Conservation (phyloP, 2,329 filamentous ascomycete genomes). For the Xylaria sp. region DNA sequence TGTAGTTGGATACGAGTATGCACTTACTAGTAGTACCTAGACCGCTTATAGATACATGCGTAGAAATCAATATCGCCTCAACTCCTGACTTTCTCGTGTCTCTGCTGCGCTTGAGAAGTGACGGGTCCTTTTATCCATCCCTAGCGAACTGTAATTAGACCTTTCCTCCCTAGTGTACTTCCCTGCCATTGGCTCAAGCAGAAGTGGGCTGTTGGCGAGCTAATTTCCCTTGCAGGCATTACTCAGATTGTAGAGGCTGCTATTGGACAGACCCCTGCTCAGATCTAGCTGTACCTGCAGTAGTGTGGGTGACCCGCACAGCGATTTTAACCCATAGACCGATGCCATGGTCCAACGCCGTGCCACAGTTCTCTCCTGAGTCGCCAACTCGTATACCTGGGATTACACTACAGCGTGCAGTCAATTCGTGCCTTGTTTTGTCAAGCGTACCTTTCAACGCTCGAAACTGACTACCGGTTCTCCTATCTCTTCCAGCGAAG, state of each 20-base stretch:
- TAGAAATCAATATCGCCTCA: conserved; percentile 1
- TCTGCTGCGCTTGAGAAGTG: not conserved
- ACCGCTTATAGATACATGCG: not conserved
- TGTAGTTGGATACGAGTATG: too few species aligned
- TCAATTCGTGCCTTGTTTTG: not conserved
- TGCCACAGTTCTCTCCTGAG: conserved; percentile 10
- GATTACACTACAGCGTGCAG: not conserved
- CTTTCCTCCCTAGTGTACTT: conserved; percentile 2
- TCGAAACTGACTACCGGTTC: too few species aligned
- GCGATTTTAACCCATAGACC: conserved; percentile 18
- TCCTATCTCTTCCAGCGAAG: not conserved
- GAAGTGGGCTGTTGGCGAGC: conserved; percentile 12
- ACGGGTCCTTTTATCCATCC: conserved; percentile 5
- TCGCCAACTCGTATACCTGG: not conserved
- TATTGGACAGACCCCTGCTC: conserved; percentile 30
- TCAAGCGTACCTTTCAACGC: not conserved
- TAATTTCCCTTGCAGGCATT: conserved; percentile 34
- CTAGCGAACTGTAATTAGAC: not conserved
- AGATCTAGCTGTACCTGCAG: conserved; percentile 38
- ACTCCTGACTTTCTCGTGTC: conserved; percentile 5
- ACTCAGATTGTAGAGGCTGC: not conserved
- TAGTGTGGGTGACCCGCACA: conserved; percentile 17
- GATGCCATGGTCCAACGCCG: conserved; percentile 14
- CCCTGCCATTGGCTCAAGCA: not conserved
- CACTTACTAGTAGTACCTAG: not conserved